Evolutionary conservation across 768 basidiomycete genomes (phyloP), one percentile per base, ranked within the genome.

Genomic region (Tephrocybe sp.): DNA sequence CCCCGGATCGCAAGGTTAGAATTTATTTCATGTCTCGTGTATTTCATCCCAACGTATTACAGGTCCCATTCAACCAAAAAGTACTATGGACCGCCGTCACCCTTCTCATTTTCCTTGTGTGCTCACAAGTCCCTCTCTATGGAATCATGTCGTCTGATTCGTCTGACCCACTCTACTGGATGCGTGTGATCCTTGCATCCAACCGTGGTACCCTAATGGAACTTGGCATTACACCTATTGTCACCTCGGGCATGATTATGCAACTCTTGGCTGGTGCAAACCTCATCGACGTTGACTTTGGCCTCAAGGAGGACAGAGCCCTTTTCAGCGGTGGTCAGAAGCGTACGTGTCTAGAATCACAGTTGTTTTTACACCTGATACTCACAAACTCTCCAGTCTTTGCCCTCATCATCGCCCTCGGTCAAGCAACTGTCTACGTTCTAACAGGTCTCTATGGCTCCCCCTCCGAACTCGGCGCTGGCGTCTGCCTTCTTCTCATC

Each of bases 71-170:
- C 82, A 94, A 96, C 76, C 92, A 95, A 83, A 97, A 97, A 72
- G 82, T 96, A 56, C 75, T 95, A 86, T 98, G 95, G 96, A 99
- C 96, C 7, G 93, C 96, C 50, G 93, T 98, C 26, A 98, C 96
- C 2, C 92, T 99, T 64, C 87, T 98, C 72, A 98, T 99, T 71
- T 98, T 98, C 89, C 74, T 99, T 65, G 96, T 98, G 57, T 98
- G 96, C 80, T 98, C 95, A 22, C 97, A 98, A 74, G 96, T 98
- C 30, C 97, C 97, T 5, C 80, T 99, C 41, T 99, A 98, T 71
- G 97, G 97, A 56, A 98, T 99, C 83, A 96, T 98, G 87, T 97
- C 93, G 23, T 97, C 94, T 53, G 96, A 99, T 79, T 97, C 94
- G 59, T 93, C 93, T 48, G 96, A 99, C 75, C 97, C 97, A 12